Base-by-base conservation (phyloP, 2,329 filamentous ascomycete genomes). In the Domatiomyces globalis region DNA sequence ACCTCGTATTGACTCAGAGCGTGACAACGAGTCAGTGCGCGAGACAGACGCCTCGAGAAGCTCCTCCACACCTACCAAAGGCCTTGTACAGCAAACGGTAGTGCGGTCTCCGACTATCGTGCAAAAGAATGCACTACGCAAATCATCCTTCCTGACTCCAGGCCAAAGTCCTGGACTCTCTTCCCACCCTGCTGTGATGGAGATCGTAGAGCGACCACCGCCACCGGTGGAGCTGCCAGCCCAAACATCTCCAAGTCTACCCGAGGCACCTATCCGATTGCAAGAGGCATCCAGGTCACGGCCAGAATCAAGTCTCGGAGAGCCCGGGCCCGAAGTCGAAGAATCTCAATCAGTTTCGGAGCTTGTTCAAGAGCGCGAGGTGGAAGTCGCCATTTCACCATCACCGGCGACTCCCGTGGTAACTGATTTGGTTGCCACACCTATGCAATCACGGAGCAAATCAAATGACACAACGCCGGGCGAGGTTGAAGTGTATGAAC, bases 241-340 rank as follows among this genome's bases (percentile, higher is more conserved):
- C 4, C 15, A 49, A 54, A 22, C 46, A 49, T 54, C 20, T 51
- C 50, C 27, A 4, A 47, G 17, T 45, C 51, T n/a, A 49, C 45
- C 18, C 49, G 55, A 48, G 15, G 7, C 5, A 22, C 5, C 8
- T 3, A 20, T 3, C 45, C 6, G 6, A 33, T 54, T 49, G 15
- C 39, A 51, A 27, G 29, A 33, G 8, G 8, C 29, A 9, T 33
- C 29, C 33, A 39, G 15, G 33, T 39, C 33, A 39, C 17, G 20
- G 2, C 45, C 17, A 27, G 20, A 12, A 12, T 53, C 43, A 19
- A 48, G 47, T 36, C 19, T 43, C 43, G 48, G n/a, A 2, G 58
- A 59, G 39, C 57, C 58, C 19, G 58, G 58, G 7, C 55, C 58
- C 4, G 58, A 56, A 46, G 46, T 58, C 18, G 36, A 39, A 39